A percentile compares a stretch with the other conserved stretches of the same genome.
phyloP scores from a whole-genome alignment of 2,329 filamentous ascomycete genomes.

The Sphaerostilbella broomeana region DNA sequence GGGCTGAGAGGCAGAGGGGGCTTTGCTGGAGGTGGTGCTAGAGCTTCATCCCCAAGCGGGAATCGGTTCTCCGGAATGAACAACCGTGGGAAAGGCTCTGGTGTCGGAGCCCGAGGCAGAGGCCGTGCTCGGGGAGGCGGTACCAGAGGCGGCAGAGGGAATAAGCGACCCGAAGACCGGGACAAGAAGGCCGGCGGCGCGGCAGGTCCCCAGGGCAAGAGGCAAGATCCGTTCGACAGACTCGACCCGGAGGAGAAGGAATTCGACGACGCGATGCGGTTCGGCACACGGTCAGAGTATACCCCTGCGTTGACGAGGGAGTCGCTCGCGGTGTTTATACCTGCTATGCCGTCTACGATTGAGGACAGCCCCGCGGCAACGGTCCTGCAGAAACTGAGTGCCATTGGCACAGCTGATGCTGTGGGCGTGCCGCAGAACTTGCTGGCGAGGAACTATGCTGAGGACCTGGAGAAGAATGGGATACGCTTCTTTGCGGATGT shows the following conservation, averaged over 20 bases:
- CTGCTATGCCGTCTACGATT: constrained; percentile 22
- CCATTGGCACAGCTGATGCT: constrained; percentile 30
- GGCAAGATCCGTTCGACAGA: constrained; percentile 19
- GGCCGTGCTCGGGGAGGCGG: constrained; percentile 16
- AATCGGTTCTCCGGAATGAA: constrained; percentile 17
- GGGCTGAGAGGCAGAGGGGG: background rate
- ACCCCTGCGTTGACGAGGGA: constrained; percentile 29
- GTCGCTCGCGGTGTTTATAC: constrained; percentile 25
- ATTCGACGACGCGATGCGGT: constrained; percentile 31
- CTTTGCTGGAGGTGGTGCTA: too few species aligned
- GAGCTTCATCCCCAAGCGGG: constrained; percentile 8
- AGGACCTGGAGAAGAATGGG: constrained; percentile 24
- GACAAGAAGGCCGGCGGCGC: constrained; percentile 9
- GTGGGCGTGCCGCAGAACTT: constrained; percentile 26
- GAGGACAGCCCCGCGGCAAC: constrained; percentile 26
- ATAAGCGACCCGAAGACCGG: constrained; percentile 21
- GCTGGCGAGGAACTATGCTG: constrained; percentile 26
- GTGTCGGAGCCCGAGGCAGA: constrained; percentile 12
- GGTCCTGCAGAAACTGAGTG: constrained; percentile 31
- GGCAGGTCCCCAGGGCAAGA: constrained; percentile 14
- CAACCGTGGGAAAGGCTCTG: constrained; percentile 17
- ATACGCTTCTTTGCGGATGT: constrained; percentile 28
- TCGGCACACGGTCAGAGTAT: constrained; percentile 27
- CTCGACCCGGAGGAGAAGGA: constrained; percentile 29
- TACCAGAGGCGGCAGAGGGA: constrained; percentile 13